Evolutionary conservation across 2,329 filamentous ascomycete genomes (phyloP).

Genomic region (Penicillium sclerotiorum): DNA sequence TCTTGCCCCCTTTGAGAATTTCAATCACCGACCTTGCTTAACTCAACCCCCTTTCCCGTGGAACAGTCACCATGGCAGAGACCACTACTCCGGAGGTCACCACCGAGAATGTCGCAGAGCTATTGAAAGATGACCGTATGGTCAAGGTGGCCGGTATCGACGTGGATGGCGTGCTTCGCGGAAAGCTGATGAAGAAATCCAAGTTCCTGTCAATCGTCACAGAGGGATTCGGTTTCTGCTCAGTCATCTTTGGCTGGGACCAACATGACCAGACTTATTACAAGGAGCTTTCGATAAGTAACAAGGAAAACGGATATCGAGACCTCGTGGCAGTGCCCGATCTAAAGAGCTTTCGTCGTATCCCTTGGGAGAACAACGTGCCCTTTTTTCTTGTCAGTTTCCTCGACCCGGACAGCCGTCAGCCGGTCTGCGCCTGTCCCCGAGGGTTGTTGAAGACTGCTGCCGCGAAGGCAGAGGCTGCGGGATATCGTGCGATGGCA

Average conservation of each 20-base stretch:
- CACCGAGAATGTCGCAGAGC: slow-evolving; percentile 62
- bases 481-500: slow-evolving; percentile 82
- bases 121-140: slow-evolving; percentile 71
- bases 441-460: slow-evolving; percentile 72
- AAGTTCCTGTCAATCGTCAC: slow-evolving; percentile 86
- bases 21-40: too few relatives aligned
- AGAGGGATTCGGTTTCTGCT: slow-evolving; percentile 89
- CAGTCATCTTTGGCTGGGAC: slow-evolving; percentile 93
- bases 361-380: slow-evolving; percentile 87
- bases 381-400: slow-evolving; percentile 87
- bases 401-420: slow-evolving; percentile 73
- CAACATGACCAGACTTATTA: slow-evolving; percentile 94
- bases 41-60: too few relatives aligned
- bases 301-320: slow-evolving; percentile 85
- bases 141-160: slow-evolving; percentile 89
- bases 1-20: too few relatives aligned
- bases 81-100: slow-evolving; percentile 45
- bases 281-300: slow-evolving; percentile 81
- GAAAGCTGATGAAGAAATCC: slow-evolving; percentile 88
- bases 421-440: slow-evolving; percentile 76
- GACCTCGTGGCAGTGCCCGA: slow-evolving; percentile 84
- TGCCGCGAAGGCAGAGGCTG: slow-evolving; percentile 65
- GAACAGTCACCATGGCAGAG: slow-evolving; percentile 19
- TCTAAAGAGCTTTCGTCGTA: slow-evolving; percentile 73
- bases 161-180: slow-evolving; percentile 82